Evolutionary conservation across 768 basidiomycete species (phyloP).

Genomic region (Auricularia heimuer): DNA sequence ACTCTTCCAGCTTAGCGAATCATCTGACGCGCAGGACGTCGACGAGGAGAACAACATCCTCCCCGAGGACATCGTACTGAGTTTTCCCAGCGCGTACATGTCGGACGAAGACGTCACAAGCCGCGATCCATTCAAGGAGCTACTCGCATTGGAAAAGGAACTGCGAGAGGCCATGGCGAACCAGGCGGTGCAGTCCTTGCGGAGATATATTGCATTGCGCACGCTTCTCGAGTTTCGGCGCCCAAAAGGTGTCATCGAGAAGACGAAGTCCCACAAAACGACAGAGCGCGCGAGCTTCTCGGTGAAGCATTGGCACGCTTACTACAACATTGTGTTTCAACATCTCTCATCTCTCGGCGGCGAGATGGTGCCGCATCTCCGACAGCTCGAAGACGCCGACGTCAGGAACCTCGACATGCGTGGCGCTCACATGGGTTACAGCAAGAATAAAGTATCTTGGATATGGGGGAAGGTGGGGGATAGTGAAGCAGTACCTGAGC

Average conservation of each 20-base stretch:
- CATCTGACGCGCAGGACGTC: neutral
- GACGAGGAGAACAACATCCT: neutral
- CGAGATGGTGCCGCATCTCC: neutral
- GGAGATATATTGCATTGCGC: too few species aligned
- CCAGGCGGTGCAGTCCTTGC: neutral
- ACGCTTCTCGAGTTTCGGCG: too few species aligned
- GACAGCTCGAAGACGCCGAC: neutral
- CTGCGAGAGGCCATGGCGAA: neutral
- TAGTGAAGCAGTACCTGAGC: neutral
- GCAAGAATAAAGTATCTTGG: neutral
- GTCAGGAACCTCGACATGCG: neutral
- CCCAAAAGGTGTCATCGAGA: too few species aligned
- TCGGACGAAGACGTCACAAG: neutral
- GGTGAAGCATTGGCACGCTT: too few species aligned
- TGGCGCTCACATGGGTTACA: neutral
- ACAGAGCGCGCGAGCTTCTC: too few species aligned
- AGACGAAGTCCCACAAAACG: too few species aligned
- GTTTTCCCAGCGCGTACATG: neutral
- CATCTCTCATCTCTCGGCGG: neutral
- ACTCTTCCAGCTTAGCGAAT: neutral
- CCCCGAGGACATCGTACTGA: neutral
- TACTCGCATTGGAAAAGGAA: neutral
- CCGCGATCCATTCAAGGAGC: neutral
- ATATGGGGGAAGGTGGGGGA: neutral
- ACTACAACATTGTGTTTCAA: neutral